These are phyloP conservation scores for Aspergillus ustus DNA, from an alignment of 2,329 filamentous ascomycete species.

Conservation along the genomic window DNA sequence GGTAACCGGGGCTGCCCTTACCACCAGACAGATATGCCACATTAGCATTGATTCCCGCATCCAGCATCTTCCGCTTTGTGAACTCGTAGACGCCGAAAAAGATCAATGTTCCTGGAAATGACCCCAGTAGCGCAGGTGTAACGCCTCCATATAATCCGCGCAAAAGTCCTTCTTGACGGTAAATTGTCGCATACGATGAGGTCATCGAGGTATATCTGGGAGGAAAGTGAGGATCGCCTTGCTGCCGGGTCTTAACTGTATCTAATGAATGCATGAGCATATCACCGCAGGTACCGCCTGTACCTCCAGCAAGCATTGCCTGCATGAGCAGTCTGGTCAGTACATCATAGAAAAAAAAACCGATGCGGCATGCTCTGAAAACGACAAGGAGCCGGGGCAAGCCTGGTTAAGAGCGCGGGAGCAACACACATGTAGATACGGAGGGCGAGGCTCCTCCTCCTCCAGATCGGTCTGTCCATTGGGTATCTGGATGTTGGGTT, in stretches of 20 bases:
- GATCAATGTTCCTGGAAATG: conserved; percentile 88
- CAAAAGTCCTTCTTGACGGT: conserved; percentile 84
- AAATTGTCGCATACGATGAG: conserved; percentile 90
- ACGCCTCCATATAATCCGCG: conserved; percentile 93
- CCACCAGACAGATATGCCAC: conserved; percentile 85
- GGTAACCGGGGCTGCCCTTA: conserved; percentile 47
- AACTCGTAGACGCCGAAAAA: conserved; percentile 98
- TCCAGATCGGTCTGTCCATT: conserved; percentile 49
- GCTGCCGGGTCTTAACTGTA: conserved; percentile 97
- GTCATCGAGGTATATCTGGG: conserved; percentile 91
- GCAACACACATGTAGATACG: conserved; percentile 65
- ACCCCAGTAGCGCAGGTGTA: conserved; percentile 85
- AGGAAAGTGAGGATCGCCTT: conserved; percentile 91
- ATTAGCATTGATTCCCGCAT: conserved; percentile 78
- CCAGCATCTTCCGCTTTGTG: conserved; percentile 88
- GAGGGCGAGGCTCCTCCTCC: conserved; percentile 63
- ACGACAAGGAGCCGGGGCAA: neutral
- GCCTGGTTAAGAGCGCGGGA: neutral
- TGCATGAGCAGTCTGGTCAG: conserved; percentile 42
- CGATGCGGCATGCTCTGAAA: neutral
- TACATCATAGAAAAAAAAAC: neutral
- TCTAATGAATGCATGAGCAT: conserved; percentile 99
- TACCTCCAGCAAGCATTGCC: conserved; percentile 93
- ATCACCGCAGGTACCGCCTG: conserved; percentile 91
- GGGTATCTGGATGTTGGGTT: conserved; percentile 26